Base-by-base conservation (phyloP, 2,329 filamentous ascomycete genomes). In the Drechmeria coniospora region DNA sequence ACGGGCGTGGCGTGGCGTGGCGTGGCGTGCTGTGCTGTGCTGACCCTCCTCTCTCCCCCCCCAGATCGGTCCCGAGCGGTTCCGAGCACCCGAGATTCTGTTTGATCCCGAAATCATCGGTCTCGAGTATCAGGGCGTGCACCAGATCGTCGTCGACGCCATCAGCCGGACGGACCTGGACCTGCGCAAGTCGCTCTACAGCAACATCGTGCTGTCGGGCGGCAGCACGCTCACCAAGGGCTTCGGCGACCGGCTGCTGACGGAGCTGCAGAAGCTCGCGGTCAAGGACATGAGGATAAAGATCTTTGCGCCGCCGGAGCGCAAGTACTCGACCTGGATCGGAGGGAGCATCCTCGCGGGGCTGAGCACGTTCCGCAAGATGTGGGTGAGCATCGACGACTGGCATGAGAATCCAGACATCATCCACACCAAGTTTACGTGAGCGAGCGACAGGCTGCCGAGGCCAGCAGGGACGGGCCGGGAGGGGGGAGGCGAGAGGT, bases 321-420 rank as follows among this genome's bases (percentile, higher is more conserved):
- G 90, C 40, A 93, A 95, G 57, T 98, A 95, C 62, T 94, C 84
- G 36, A 98, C 90, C 18, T 98, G 90, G 90, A 95, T 95, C 42
- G 90, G 90, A 38, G 90, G 90, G 31, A 94, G 90, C 53, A 98
- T 98, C 57, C 63, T 98, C 40, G 90, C 90, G 19, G 87, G 90
- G 6, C 59, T 98, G 54, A 95, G 87, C 62, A 98, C 90, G 30
- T 98, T 98, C 61, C 78, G 87, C 63, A 98, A 95, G 87, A 98
- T 98, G 90, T 95, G 90, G 84, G 90, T 98, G 47, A 93, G 84
- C 57, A 87, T 93, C 50, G 90, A 95, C 50, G 90, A 98, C 63
- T 98, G 90, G 90, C 90, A 98, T 53, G 90, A 98, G 67, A 93
- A 98, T 51, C 90, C 90, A 12, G 87, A 98, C 49, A 90, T 98